Conservation (phyloP, 345 rosid species). For the Gossypioides kirkii region DNA sequence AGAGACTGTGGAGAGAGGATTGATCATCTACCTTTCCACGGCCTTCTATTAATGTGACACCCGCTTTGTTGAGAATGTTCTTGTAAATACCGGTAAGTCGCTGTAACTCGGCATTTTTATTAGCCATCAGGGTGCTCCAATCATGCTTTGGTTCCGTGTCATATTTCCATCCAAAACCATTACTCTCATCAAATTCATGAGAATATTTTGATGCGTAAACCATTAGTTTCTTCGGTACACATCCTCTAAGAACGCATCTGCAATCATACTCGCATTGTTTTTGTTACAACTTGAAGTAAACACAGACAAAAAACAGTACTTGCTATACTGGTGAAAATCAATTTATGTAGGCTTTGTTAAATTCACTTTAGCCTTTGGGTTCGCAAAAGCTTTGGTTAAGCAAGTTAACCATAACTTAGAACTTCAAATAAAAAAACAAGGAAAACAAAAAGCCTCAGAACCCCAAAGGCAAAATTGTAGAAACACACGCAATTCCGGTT, state of each 20-base stretch:
- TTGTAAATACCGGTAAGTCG: conserved; percentile 87
- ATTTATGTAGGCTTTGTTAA: neutral
- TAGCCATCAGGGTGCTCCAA: conserved; percentile 87
- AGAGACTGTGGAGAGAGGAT: neutral
- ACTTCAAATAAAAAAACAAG: neutral
- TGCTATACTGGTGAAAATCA: neutral
- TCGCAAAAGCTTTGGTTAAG: neutral
- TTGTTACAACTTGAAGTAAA: neutral
- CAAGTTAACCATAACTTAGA: no score
- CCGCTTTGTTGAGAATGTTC: conserved; percentile 60
- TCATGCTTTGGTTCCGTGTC: conserved; percentile 78
- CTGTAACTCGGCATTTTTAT: conserved; percentile 90
- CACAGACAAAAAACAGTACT: neutral
- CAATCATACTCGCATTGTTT: neutral
- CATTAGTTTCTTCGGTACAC: conserved; percentile 92
- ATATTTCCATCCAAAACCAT: conserved; percentile 87
- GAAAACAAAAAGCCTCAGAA: neutral
- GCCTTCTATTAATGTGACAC: conserved; percentile 77
- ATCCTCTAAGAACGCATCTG: conserved; percentile 95
- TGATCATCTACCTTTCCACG: conserved; percentile 72
- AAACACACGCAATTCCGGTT: neutral
- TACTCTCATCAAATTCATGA: conserved; percentile 92
- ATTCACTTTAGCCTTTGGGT: neutral
- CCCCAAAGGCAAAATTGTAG: neutral
- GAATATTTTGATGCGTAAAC: conserved; percentile 81